Base-by-base conservation (phyloP, 495 filamentous ascomycete species). In the Astrocystis sublimbata region DNA sequence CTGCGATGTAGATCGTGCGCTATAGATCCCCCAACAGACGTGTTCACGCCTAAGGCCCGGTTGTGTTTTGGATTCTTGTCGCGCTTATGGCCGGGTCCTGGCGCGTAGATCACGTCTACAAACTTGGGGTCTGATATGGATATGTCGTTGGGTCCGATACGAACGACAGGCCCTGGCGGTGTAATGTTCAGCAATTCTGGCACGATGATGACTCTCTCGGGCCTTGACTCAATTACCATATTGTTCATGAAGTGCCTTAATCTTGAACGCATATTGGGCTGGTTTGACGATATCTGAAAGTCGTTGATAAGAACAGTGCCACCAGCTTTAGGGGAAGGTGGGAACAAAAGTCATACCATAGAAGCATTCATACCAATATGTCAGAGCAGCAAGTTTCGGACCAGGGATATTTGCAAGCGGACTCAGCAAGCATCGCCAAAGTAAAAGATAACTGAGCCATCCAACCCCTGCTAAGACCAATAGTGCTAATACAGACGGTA, bases 301-400 rank as follows among this genome's bases (percentile, higher is more conserved):
- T 45, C 15, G n/a, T 19, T 23, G 41, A 23, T 45, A 21, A 45
- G 17, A 21, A 2, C n/a, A n/a, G n/a, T n/a, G n/a, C n/a, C n/a
- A n/a, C 3, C 23, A 19, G 41, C 10, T 45, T 45, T 15, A 45
- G 19, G 3, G 41, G 17, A 4, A 23, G 3, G 23, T 45, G 10
- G 41, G 41, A 6, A 19, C 3, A 9, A 6, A 9, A 21, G 23
- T n/a, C 4, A 19, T 19, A 45, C 41, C 79, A 60, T 73, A 80
- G 63, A 81, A 83, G 28, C 72, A 75, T 55, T 85, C 79, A 47
- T 81, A 82, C 78, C 78, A 79, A 30, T 66, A 65, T 2, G 75
- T 80, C 24, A 77, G 45, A 0, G 80, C 79, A 0, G 80, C 80
- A 9, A 82, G 63, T 55, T 71, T 77, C 4, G 79, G 78, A 0